These are phyloP conservation scores for Endoconidiophora laricicola DNA, from an alignment of 2,329 filamentous ascomycete genomes.

Conservation along the genomic window DNA sequence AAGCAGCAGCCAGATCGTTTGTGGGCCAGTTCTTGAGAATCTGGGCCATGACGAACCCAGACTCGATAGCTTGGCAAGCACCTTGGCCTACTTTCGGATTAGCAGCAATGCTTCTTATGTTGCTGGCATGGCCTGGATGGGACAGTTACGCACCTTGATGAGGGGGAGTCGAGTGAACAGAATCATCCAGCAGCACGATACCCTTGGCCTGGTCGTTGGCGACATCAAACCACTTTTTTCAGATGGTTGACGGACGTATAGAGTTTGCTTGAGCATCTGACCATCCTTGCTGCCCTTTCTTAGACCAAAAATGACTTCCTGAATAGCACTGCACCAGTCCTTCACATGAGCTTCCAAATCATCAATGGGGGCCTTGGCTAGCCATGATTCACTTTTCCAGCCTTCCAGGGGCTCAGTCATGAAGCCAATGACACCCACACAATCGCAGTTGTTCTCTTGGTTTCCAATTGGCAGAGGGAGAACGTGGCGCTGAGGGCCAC, in stretches of 20 bases:
- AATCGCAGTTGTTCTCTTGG: conserved; percentile 18
- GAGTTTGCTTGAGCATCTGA: conserved; percentile 20
- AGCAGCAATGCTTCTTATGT: no score
- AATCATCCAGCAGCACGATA: conserved; percentile 20
- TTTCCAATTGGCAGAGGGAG: conserved; percentile 23
- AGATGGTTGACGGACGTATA: conserved; percentile 20
- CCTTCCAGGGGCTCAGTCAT: conserved; percentile 22
- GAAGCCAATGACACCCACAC: conserved; percentile 22
- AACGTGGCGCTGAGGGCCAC: conserved; percentile 17
- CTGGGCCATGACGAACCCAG: conserved; percentile 19
- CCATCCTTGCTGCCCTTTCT: conserved; percentile 19
- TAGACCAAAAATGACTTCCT: conserved; percentile 20
- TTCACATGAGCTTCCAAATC: conserved; percentile 20
- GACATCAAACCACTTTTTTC: conserved; percentile 19
- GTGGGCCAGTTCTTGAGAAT: conserved; percentile 19
- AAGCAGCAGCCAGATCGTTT: conserved; percentile 17
- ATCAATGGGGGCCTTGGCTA: conserved; percentile 18
- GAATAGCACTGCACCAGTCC: conserved; percentile 20
- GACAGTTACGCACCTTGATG: conserved; percentile 16
- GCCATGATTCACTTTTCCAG: conserved; percentile 22
- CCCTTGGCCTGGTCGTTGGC: conserved; percentile 15
- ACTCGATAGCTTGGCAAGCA: conserved; percentile 21
- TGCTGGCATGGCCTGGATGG: no score
- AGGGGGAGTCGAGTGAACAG: conserved; percentile 21
- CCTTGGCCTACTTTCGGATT: conserved; percentile 17